Evolutionary conservation across 345 rosid genomes (phyloP), one percentile per base, ranked within the genome.

Genomic region (Citrus trifoliata): DNA sequence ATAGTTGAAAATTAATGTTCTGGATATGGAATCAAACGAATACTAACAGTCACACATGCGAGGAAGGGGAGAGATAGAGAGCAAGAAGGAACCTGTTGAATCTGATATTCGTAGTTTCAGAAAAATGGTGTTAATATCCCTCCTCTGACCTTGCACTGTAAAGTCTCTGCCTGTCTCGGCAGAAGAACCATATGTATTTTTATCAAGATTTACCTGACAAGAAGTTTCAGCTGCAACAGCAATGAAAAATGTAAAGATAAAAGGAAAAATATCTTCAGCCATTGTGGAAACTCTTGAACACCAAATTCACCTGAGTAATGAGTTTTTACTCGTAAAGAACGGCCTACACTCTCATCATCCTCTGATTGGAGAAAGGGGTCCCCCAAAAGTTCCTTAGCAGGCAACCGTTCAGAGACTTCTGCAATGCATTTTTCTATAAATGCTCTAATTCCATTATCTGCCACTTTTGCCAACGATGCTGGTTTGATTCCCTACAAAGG

Each of bases 371-470:
- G 95, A 86, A 96, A 96, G 51, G 95, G 94, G 87, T 96, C 97
- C 88, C 84, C 86, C 82, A 96, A 80, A 74, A 94, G 98, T 81
- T 96, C 93, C 86, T 85, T 89, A 42, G 99, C 98, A 6, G 97
- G 75, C 78, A 93, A 82, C 63, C 98, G 91, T 22, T 88, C 87
- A 18, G 97, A 87, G 74, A 88, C 98, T 53, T 83, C 87, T 22
- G 97, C 88, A 59, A 94, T 91, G 75, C 99, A 96, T 86, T 96
- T 96, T 84, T 90, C 97, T 78, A 96, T 94, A 83, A 96, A 96
- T 64, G 80, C 80, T 87, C 79, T 90, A 58, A 94, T 93, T 38
- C 83, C 84, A 18, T 85, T 86, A 83, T 94, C 91, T 63, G 80
- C 83, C 84, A 96, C 98, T 80, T 90, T 96, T 37, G 85, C 88